Percentiles rank a stretch among this genome's conserved stretches.
phyloP scores from a whole-genome alignment of 345 rosid species.

The Sapria himalayana region DNA sequence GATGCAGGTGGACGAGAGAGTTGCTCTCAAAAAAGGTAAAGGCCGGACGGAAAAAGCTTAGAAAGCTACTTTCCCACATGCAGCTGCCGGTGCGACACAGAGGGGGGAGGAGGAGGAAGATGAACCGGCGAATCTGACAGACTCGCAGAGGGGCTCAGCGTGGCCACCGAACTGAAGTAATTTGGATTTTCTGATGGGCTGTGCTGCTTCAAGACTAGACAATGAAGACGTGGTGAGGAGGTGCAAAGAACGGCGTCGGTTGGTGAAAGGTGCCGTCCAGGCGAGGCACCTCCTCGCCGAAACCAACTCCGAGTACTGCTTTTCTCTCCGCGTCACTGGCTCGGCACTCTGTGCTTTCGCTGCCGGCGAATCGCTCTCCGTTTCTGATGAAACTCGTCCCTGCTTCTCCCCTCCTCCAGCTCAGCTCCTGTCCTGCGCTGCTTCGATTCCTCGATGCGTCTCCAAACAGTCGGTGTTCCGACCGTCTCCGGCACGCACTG shows the following conservation, averaged over 20 bases:
- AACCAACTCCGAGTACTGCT: slow-evolving; percentile 89
- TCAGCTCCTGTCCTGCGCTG: slow-evolving; percentile 6
- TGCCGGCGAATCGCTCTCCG: slow-evolving; percentile 49
- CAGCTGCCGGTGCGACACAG: too few relatives aligned
- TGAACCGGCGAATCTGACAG: too few relatives aligned
- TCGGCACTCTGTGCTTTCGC: slow-evolving; percentile 72
- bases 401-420: slow-evolving; percentile 37
- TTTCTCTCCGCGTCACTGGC: slow-evolving; percentile 72
- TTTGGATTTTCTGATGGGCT: slow-evolving; percentile 32
- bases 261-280: slow-evolving; percentile 67
- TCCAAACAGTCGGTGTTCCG: slow-evolving; percentile 21
- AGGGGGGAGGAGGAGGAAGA: too few relatives aligned
- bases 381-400: slow-evolving; percentile 72
- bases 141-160: too few relatives aligned
- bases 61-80: too few relatives aligned
- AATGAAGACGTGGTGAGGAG: slow-evolving; percentile 82
- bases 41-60: too few relatives aligned
- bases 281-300: slow-evolving; percentile 77
- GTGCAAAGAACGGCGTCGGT: slow-evolving; percentile 93
- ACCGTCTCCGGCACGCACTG: slow-evolving; percentile 14
- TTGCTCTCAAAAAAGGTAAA: too few relatives aligned
- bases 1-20: too few relatives aligned
- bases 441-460: slow-evolving; percentile 19
- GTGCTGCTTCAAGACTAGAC: slow-evolving; percentile 80
- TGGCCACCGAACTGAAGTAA: neutral